A percentile compares a stretch with the other conserved stretches of the same genome.
Conservation (phyloP, 768 basidiomycete genomes). For the Roridomyces roridus region DNA sequence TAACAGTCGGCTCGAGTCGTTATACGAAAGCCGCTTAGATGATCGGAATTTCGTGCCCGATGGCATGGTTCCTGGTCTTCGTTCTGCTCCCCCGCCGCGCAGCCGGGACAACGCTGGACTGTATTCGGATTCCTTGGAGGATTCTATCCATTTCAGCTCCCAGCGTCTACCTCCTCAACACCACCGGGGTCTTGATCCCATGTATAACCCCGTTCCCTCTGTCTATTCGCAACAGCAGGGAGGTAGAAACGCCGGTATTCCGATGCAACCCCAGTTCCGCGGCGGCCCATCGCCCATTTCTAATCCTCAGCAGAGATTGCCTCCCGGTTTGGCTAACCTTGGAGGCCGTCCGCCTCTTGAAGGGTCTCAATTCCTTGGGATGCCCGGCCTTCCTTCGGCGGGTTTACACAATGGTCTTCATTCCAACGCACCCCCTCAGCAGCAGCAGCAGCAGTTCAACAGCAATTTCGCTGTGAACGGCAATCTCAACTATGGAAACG, state of each 20-base stretch:
- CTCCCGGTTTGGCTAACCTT: constrained; percentile 82
- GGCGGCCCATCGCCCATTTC: constrained; percentile 71
- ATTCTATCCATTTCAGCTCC: constrained; percentile 63
- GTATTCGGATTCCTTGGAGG: constrained; percentile 67
- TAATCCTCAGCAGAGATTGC: constrained; percentile 61
- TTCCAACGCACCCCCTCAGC: constrained; percentile 50
- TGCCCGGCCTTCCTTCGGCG: constrained; percentile 50
- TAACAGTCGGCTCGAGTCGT: constrained; percentile 62
- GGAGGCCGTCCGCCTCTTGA: constrained; percentile 86
- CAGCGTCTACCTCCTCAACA: constrained; percentile 61
- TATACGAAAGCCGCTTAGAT: constrained; percentile 77
- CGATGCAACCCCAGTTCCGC: constrained; percentile 68
- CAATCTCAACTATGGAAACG: constrained; percentile 50
- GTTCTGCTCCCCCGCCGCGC: constrained; percentile 67
- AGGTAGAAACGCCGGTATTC: constrained; percentile 57
- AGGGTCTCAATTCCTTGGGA: constrained; percentile 66
- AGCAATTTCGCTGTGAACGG: constrained; percentile 52
- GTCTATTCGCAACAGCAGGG: constrained; percentile 59
- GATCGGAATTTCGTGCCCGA: constrained; percentile 84
- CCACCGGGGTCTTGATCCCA: constrained; percentile 58
- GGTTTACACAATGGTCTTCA: constrained; percentile 54
- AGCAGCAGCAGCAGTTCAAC: constrained; percentile 58
- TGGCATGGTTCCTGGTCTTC: constrained; percentile 85
- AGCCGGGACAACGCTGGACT: constrained; percentile 57
- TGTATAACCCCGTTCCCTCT: constrained; percentile 57